Percentiles rank a stretch among this genome's conserved stretches.
These are phyloP conservation scores for Glaciozyma martinii DNA, from an alignment of 768 basidiomycete genomes.

Conservation along the genomic window DNA sequence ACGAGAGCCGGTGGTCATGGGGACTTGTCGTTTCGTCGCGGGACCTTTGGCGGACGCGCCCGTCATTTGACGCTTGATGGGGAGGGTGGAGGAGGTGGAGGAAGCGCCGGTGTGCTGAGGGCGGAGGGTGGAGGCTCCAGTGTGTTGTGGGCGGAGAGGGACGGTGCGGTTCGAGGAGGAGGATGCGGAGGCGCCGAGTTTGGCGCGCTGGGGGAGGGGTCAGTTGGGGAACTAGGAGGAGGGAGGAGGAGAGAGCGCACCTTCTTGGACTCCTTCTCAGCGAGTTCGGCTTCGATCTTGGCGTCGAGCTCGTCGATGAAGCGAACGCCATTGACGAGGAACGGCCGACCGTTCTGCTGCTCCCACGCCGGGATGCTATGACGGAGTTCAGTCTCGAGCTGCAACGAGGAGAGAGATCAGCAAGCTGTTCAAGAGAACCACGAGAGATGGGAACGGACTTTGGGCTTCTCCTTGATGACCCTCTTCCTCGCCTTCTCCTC, in stretches of 20 bases:
- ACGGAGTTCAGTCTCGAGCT: conserved; percentile 86
- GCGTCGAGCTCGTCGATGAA: conserved; percentile 71
- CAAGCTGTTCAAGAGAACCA: not conserved
- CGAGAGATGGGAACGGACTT: conserved; percentile 49
- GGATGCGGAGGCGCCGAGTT: conserved; percentile 7
- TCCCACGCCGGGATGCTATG: conserved; percentile 78
- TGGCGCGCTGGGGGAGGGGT: conserved; percentile 5
- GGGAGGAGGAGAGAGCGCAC: not conserved
- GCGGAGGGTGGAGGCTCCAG: conserved; percentile 9
- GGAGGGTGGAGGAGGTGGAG: not conserved
- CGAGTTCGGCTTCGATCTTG: conserved; percentile 53
- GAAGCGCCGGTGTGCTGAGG: conserved; percentile 17
- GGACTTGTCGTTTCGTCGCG: conserved; percentile 15
- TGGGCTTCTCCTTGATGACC: conserved; percentile 82
- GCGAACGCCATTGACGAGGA: conserved; percentile 75
- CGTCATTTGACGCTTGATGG: conserved; percentile 30
- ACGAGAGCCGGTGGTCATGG: not conserved
- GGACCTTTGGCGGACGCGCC: conserved; percentile 11
- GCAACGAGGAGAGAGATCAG: not conserved
- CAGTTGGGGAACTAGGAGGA: not conserved
- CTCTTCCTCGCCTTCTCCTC: conserved; percentile 98
- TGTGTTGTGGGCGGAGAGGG: conserved; percentile 13
- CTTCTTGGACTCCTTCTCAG: conserved; percentile 56
- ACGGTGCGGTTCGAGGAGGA: not conserved
- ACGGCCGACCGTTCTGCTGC: conserved; percentile 57